phyloP scores from a whole-genome alignment of 257 asterid species.

The Apocynum venetum region DNA sequence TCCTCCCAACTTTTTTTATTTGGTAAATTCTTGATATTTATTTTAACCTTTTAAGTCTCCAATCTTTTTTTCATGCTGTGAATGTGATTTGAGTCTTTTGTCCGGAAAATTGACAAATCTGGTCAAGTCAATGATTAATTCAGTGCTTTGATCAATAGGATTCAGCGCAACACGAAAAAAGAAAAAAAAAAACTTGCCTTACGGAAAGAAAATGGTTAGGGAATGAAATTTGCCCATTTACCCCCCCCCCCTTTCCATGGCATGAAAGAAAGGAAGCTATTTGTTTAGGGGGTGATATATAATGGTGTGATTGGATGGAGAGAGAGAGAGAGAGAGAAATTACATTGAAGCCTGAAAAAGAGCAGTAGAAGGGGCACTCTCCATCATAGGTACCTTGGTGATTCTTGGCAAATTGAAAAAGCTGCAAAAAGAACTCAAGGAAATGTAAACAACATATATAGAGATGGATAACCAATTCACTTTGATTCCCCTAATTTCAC shows the following conservation, averaged over 20 bases:
- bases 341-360: slow-evolving; percentile 77
- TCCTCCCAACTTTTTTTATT: too few species aligned
- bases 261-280: neutral
- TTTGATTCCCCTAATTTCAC: neutral
- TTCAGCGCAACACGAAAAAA: too few species aligned
- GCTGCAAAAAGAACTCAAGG: slow-evolving; percentile 31
- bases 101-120: too few species aligned
- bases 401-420: slow-evolving; percentile 51
- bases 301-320: neutral
- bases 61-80: too few species aligned
- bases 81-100: too few species aligned
- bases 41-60: too few species aligned
- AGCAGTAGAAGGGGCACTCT: slow-evolving; percentile 90
- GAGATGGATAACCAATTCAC: neutral
- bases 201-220: too few species aligned
- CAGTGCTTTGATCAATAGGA: too few species aligned
- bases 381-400: slow-evolving; percentile 79
- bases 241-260: neutral
- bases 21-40: too few species aligned
- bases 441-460: neutral
- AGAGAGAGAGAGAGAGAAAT: neutral
- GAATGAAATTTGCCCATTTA: too few species aligned
- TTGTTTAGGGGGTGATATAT: neutral
- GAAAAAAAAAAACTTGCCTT: too few species aligned
- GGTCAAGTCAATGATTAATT: too few species aligned